phyloP scores from a whole-genome alignment of 495 filamentous ascomycete genomes.

The Emericellopsis terricola region DNA sequence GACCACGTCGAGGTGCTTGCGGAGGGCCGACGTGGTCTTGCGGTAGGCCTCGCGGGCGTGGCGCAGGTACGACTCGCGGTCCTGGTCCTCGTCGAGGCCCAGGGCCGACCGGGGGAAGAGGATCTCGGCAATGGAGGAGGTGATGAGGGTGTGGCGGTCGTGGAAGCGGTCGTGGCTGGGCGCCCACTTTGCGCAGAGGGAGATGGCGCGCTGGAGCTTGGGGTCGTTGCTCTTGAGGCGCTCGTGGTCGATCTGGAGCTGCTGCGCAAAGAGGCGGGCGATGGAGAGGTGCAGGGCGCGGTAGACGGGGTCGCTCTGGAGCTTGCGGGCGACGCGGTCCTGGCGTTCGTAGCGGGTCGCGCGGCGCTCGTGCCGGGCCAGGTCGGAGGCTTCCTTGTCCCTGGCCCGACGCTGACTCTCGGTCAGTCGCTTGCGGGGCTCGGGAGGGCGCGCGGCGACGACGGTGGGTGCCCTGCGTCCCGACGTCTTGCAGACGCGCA shows the following conservation, averaged over 20 bases:
- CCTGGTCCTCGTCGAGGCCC: not conserved
- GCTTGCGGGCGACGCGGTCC: constrained; percentile 10
- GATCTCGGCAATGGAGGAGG: constrained; percentile 27
- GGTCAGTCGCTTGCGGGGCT: not conserved
- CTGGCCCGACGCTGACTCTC: not conserved
- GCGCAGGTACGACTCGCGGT: constrained; percentile 24
- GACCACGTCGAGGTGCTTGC: constrained; percentile 25
- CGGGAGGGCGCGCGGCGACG: not conserved
- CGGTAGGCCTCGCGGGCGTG: constrained; percentile 26
- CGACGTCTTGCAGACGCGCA: constrained; percentile 8
- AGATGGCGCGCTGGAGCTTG: constrained; percentile 16
- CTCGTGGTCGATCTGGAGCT: constrained; percentile 21
- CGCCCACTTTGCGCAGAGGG: constrained; percentile 32
- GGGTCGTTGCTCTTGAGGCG: constrained; percentile 12
- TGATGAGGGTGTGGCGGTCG: constrained; percentile 29
- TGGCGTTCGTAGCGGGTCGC: constrained; percentile 8
- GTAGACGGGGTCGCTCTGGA: constrained; percentile 17
- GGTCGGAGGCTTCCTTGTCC: not conserved
- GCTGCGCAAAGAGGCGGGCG: constrained; percentile 27
- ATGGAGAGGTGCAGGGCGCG: constrained; percentile 22
- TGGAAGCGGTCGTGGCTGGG: constrained; percentile 24
- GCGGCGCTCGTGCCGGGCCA: constrained; percentile 1
- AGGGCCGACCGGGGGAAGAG: constrained; percentile 12
- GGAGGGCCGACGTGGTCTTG: constrained; percentile 17
- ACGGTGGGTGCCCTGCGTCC: not conserved